Evolutionary conservation across 768 basidiomycete genomes (phyloP), one percentile per base, ranked within the genome.

Genomic region (Paxillus rubicundulus): DNA sequence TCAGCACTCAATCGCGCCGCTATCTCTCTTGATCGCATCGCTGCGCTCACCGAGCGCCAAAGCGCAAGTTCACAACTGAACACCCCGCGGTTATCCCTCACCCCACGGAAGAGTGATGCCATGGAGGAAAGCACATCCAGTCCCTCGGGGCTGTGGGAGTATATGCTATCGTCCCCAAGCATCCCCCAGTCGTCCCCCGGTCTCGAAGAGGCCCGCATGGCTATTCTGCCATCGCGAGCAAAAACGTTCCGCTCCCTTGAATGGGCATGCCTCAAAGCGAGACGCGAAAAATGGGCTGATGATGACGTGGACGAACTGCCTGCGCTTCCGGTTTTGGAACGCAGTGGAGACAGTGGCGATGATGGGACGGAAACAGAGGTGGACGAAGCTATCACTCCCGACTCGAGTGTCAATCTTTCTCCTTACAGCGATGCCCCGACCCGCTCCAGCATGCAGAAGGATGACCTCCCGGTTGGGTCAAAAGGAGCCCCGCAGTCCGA

Each of bases 251-350:
- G 75, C 28, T 85, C 86, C 12, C 71, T 89, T 50, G 87, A 89
- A 61, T 88, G 85, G 85, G 86, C 86, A 0, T 89, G 86, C 67
- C 85, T 85, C 41, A 72, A 70, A 24, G 72, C 68, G 44, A 68
- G 75, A 50, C 65, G 65, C 45, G 71, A 56, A 39, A 58, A 46
- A 21, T 52, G 68, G 57, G 43, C 14, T 17, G 64, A 68, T 47
- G 61, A 61, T 50, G 57, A 66, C 24, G 45, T 56, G 47, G 55
- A 58, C n/a, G 43, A 39, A 12, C 32, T 47, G 6, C 39, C 40
- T 27, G n/a, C 50, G 36, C 55, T 38, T 59, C 45, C 54, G 16
- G 46, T 54, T 42, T 49, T 45, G 53, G 41, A 45, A 41, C 33
- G 34, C 12, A 40, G 38, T 17, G 40, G 14, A 45, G 55, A 55